Evolutionary conservation across 768 basidiomycete genomes (phyloP).

Genomic region (Trametes meyenii): DNA sequence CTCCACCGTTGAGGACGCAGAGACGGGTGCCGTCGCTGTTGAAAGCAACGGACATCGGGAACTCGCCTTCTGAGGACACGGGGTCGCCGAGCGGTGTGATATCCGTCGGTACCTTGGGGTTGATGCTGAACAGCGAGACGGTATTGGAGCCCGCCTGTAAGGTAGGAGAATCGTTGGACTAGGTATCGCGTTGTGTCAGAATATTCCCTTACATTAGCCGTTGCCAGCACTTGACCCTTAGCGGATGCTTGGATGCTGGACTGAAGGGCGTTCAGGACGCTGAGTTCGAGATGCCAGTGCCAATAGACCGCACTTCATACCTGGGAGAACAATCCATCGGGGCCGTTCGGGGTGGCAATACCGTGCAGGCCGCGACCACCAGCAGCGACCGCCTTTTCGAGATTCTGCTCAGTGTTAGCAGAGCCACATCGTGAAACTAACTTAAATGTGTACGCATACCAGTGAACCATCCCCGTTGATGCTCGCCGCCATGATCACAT

Average conservation of each 20-base stretch:
- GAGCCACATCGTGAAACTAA: neutral
- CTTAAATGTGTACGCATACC: constrained; percentile 29
- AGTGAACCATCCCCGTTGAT: constrained; percentile 45
- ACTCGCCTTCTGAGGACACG: constrained; percentile 49
- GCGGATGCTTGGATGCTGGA: constrained; percentile 29
- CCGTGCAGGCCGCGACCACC: constrained; percentile 30
- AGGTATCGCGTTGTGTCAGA: neutral
- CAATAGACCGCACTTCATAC: neutral
- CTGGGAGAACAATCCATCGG: constrained; percentile 26
- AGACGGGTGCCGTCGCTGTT: constrained; percentile 34
- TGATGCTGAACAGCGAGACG: constrained; percentile 42
- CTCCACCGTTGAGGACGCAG: constrained; percentile 42
- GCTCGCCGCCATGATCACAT: constrained; percentile 45
- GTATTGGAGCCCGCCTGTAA: constrained; percentile 50
- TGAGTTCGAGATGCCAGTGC: no score
- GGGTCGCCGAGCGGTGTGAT: constrained; percentile 48
- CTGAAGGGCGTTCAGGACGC: neutral
- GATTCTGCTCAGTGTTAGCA: constrained; percentile 4
- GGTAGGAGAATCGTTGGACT: neutral
- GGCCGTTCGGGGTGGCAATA: constrained; percentile 1
- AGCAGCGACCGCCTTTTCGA: constrained; percentile 19
- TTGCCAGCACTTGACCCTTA: constrained; percentile 22
- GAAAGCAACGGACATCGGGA: constrained; percentile 47
- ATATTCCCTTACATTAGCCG: constrained; percentile 28
- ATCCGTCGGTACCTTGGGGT: constrained; percentile 44